Evolutionary conservation across 2,329 filamentous ascomycete genomes (phyloP).

Genomic region (Fusarium musae): DNA sequence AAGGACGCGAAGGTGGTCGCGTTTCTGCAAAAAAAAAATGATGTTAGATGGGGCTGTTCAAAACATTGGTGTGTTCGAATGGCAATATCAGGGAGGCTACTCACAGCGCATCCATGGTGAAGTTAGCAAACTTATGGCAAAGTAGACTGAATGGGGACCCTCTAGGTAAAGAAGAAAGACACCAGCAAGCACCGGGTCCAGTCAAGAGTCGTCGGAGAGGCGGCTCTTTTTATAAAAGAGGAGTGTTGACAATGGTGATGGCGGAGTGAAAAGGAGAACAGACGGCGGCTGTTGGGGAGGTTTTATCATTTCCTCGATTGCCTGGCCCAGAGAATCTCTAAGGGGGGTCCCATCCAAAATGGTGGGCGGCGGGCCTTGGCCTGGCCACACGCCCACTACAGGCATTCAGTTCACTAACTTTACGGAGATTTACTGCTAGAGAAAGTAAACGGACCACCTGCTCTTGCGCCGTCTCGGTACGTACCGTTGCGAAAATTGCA

Average conservation of each 20-base stretch:
- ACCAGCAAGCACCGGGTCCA: conserved; percentile 36
- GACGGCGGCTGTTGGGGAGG: conserved; percentile 45
- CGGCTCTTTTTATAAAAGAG: conserved; percentile 27
- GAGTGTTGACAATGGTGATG: conserved; percentile 39
- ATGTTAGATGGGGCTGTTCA: conserved; percentile 32
- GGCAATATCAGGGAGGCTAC: conserved; percentile 32
- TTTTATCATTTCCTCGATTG: conserved; percentile 47
- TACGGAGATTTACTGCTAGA: conserved; percentile 15
- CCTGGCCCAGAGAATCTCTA: conserved; percentile 35
- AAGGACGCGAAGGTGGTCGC: conserved; percentile 62
- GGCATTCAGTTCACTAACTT: conserved; percentile 8
- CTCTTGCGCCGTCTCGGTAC: conserved; percentile 16
- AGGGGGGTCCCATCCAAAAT: conserved; percentile 29
- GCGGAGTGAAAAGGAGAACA: conserved; percentile 38
- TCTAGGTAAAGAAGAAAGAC: conserved; percentile 11
- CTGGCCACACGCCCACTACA: conserved; percentile 13
- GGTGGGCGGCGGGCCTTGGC: conserved; percentile 31
- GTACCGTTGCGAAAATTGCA: conserved; percentile 20
- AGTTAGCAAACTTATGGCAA: conserved; percentile 13
- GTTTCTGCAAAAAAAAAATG: conserved; percentile 54
- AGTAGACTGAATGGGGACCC: conserved; percentile 12
- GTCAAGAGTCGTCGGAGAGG: conserved; percentile 37
- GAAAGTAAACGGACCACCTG: conserved; percentile 15
- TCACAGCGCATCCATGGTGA: conserved; percentile 43
- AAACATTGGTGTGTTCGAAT: conserved; percentile 18